phyloP scores from a whole-genome alignment of 2,329 filamentous ascomycete genomes.

The Elsinoe necatrix region DNA sequence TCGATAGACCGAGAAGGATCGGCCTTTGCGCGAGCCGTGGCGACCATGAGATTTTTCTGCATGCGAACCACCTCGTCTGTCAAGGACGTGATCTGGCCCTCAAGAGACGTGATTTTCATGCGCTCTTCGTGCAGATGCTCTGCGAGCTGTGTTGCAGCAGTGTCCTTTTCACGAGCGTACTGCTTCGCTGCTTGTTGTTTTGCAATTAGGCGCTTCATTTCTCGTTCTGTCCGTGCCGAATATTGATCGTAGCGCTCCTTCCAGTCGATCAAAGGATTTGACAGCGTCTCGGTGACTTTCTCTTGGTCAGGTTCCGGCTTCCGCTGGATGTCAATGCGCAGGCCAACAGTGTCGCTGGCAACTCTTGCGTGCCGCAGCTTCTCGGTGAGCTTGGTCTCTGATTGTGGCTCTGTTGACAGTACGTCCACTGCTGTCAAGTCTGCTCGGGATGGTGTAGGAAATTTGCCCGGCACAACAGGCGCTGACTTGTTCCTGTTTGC shows the following conservation, averaged over 20 bases:
- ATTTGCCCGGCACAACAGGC: slow-evolving; percentile 41
- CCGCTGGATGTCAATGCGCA: slow-evolving; percentile 45
- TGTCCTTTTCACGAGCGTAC: slow-evolving; percentile 69
- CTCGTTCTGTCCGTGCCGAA: slow-evolving; percentile 59
- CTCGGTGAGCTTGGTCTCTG: slow-evolving; percentile 38
- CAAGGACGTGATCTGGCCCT: slow-evolving; percentile 53
- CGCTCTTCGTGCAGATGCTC: slow-evolving; percentile 61
- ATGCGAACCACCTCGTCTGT: slow-evolving; percentile 28
- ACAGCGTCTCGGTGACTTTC: slow-evolving; percentile 1
- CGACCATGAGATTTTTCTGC: background rate
- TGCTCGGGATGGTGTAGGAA: slow-evolving; percentile 43
- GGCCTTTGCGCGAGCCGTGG: background rate
- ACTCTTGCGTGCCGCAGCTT: slow-evolving; percentile 33
- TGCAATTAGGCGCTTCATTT: slow-evolving; percentile 68
- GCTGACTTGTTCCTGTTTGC: slow-evolving; percentile 38
- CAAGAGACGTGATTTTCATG: slow-evolving; percentile 55
- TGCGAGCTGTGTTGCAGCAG: slow-evolving; percentile 57
- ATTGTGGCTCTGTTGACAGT: slow-evolving; percentile 29
- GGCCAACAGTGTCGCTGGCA: slow-evolving; percentile 44
- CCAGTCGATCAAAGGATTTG: slow-evolving; percentile 55
- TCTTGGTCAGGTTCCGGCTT: slow-evolving; percentile 14
- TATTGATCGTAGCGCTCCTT: slow-evolving; percentile 69
- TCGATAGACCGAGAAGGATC: slow-evolving; percentile 4
- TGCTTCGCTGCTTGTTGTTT: slow-evolving; percentile 75
- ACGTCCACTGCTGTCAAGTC: slow-evolving; percentile 24